Evolutionary conservation across 495 filamentous ascomycete species (phyloP).

Genomic region (Cryomyces minteri): DNA sequence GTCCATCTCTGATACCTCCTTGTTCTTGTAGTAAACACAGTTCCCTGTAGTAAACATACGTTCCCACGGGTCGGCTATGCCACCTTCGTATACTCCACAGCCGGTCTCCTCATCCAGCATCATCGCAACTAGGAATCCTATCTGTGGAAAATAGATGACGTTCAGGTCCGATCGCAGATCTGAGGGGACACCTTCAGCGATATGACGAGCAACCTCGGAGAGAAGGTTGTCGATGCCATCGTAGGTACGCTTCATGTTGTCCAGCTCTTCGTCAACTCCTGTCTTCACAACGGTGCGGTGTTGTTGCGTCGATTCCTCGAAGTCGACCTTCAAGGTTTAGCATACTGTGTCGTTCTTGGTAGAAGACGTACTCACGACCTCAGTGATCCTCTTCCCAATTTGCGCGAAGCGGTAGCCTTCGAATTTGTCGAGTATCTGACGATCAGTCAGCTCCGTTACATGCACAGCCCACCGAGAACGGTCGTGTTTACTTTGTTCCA

Average conservation of each 20-base stretch:
- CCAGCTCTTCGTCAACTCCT: slow-evolving; percentile 59
- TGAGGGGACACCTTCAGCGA: slow-evolving; percentile 44
- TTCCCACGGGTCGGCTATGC: slow-evolving; percentile 46
- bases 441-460: background rate
- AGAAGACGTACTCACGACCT: slow-evolving; percentile 26
- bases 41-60: slow-evolving; percentile 57
- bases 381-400: slow-evolving; percentile 51
- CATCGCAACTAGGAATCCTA: slow-evolving; percentile 81
- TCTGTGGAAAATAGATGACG: slow-evolving; percentile 74
- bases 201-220: slow-evolving; percentile 38
- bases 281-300: slow-evolving; percentile 53
- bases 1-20: slow-evolving; percentile 70
- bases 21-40: slow-evolving; percentile 73
- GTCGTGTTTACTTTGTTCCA: slow-evolving; percentile 30
- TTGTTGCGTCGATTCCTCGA: slow-evolving; percentile 56
- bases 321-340: slow-evolving; percentile 41
- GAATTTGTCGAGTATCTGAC: slow-evolving; percentile 23
- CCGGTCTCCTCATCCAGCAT: slow-evolving; percentile 41
- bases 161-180: slow-evolving; percentile 39
- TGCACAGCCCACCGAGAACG: background rate
- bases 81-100: slow-evolving; percentile 44
- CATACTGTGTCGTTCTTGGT: background rate
- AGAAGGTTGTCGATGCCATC: slow-evolving; percentile 60
- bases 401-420: slow-evolving; percentile 30
- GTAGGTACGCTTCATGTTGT: slow-evolving; percentile 58